Base-by-base conservation (phyloP, 1,139 yeast species). In the Eremothecium coryli region DNA sequence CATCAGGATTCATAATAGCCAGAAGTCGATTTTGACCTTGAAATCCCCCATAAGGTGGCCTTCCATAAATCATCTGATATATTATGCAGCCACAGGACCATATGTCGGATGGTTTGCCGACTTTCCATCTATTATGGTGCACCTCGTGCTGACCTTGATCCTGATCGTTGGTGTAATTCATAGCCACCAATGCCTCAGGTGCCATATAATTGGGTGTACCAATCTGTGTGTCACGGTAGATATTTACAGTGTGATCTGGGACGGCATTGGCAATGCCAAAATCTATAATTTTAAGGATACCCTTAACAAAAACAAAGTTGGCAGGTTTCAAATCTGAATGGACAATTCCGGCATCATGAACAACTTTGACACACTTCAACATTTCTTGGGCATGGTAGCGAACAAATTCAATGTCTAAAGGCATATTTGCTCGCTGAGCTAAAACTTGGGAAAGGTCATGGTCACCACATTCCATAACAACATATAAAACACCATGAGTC, bases 151-250 rank as follows among this genome's bases (percentile, higher is more conserved):
- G 40, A 26, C 50, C 53, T 13, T 53, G 48, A 10, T 27, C 31
- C 30, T 54, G 54, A 31, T 51, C 56, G 35, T 48, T 39, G 3
- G 49, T 45, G 45, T 37, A 61, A 68, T 36, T 74, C 73, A 55
- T 79, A 2, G 57, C 94, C 29, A 80, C 68, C 38, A 88, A 64
- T 0, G 97, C 85, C 56, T 90, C 98, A 0, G 98, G 98, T 0
- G 98, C 96, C 98, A 90, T 90, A 56, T 90, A 90, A 56, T 82
- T 85, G 2, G 96, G 95, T 0, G 98, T 90, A 2, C 98, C 98
- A 38, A 86, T 81, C 55, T 85, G 96, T 5, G 86, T 74, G 42
- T 85, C 94, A 38, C 97, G 70, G 53, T 88, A 90, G 15, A 90
- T 74, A 49, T 90, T 90, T 20, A 82, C 76, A 0, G 98, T 90